Evolutionary conservation across 768 basidiomycete species (phyloP), one percentile per base, ranked within the genome.

Genomic region (Boletellus sp.): DNA sequence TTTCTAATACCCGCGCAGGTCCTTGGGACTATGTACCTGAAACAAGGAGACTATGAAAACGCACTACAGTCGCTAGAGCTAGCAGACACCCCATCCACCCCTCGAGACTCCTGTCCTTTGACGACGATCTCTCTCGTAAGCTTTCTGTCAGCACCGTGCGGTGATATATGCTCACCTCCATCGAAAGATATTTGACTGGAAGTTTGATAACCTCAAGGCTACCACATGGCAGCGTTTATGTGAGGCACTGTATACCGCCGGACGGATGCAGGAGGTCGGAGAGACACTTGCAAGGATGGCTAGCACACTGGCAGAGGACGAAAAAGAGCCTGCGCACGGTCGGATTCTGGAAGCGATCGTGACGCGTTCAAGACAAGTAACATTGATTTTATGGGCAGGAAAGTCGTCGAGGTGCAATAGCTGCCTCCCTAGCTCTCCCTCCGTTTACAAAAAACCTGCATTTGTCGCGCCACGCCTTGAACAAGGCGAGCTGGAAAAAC

Each of bases 61-160:
- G 46, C 46, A 2, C 12, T 47, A 22, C 20, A 32, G 5, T 32
- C 38, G 3, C 37, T 47, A 8, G 10, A 22, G 11, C 37, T 15
- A 11, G 38, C 37, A 38, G 22, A 28, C 17, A 8, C 23, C 6
- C 43, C 20, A 1, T 3, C 61, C 69, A 12, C 89, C 12, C 15
- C 43, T 6, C 7, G 16, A 34, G 22, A 15, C 10, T 26, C 32
- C 3, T 16, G 26, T 34, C 31, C 31, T 12, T 24, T 41, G 16
- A 41, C 13, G 2, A 41, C 47, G 6, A 48, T 48, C 2, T 48
- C 22, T 9, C 19, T 48, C 9, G 47, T 48, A 23, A 40, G 39
- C 31, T 24, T 33, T 33, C 34, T 6, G 3, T 13, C 20, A 22
- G 4, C 1, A 12, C 13, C 17, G 17, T 11, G 15, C 19, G 15